A percentile compares a stretch with the other conserved stretches of the same genome.
These are phyloP conservation scores for Aspergillus ostianus DNA, from an alignment of 495 filamentous ascomycete genomes.

Conservation along the genomic window DNA sequence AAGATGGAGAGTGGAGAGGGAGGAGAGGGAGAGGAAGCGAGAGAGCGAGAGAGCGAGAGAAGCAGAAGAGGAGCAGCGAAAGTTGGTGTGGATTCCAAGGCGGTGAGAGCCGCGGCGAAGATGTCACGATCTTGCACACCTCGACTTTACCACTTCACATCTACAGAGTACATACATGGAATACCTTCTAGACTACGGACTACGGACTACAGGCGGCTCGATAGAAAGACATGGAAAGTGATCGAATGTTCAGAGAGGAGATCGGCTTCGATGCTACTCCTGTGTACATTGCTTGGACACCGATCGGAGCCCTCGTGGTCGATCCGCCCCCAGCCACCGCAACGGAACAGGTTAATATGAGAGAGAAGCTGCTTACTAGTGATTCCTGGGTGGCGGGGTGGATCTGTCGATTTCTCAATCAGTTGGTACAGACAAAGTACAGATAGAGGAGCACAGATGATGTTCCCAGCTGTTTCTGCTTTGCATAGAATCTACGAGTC, in stretches of 20 bases:
- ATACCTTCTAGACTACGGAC: too few relatives aligned
- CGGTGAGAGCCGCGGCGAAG: neutral
- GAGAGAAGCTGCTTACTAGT: too few relatives aligned
- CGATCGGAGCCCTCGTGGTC: neutral
- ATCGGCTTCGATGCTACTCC: too few relatives aligned
- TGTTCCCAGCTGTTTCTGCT: too few relatives aligned
- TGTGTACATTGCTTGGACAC: neutral
- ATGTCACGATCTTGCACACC: neutral
- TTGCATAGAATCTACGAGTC: too few relatives aligned
- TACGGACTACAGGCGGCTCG: too few relatives aligned
- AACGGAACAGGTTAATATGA: neutral
- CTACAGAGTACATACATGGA: too few relatives aligned
- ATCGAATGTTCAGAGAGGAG: neutral
- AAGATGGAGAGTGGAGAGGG: slow-evolving; percentile 8
- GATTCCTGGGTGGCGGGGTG: neutral
- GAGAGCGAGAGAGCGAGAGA: slow-evolving; percentile 6
- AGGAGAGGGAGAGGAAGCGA: too few relatives aligned
- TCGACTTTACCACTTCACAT: too few relatives aligned
- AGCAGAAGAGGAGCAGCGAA: slow-evolving; percentile 1
- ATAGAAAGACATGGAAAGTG: neutral
- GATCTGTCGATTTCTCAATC: neutral
- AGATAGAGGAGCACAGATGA: too few relatives aligned
- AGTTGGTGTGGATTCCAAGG: neutral
- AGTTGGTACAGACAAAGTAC: too few relatives aligned
- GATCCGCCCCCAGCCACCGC: neutral